These are phyloP conservation scores for Aspergillus versicolor DNA, from an alignment of 2,329 filamentous ascomycete species.

Conservation along the genomic window DNA sequence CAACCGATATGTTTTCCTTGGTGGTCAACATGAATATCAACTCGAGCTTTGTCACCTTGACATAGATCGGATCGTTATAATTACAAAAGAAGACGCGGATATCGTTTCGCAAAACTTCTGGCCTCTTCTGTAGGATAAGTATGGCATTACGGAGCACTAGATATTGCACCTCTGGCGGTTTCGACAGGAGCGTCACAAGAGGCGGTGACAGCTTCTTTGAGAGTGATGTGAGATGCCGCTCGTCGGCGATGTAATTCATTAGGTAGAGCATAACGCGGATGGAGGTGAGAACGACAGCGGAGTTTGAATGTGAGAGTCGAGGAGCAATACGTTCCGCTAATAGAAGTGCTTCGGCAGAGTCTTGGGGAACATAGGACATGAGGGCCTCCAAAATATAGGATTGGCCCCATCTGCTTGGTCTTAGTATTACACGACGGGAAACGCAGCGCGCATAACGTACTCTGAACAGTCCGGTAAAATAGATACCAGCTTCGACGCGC, in stretches of 20 bases:
- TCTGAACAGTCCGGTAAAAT: conserved; percentile 96
- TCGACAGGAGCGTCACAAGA: conserved; percentile 88
- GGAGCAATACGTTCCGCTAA: conserved; percentile 92
- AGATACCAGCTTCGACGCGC: conserved; percentile 96
- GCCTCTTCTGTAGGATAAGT: conserved; percentile 86
- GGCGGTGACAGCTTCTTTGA: conserved; percentile 94
- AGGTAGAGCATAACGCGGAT: conserved; percentile 95
- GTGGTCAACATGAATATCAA: conserved; percentile 98
- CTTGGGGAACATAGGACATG: conserved; percentile 96
- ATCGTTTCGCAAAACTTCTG: conserved; percentile 91
- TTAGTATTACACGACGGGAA: conserved; percentile 12
- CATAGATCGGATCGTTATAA: conserved; percentile 99
- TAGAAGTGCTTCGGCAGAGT: conserved; percentile 80
- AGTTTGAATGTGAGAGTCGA: conserved; percentile 95
- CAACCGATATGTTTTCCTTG: conserved; percentile 92
- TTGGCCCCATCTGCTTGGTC: conserved; percentile 78
- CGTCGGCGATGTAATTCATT: conserved; percentile 96
- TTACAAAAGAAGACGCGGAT: conserved; percentile 99
- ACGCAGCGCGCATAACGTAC: conserved; percentile 52
- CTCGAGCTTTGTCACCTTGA: conserved; percentile 98
- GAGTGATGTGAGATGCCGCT: conserved; percentile 80
- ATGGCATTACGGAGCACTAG: conserved; percentile 90
- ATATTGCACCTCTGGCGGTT: conserved; percentile 98
- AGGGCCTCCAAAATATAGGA: conserved; percentile 97
- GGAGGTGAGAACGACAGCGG: conserved; percentile 91